phyloP scores from a whole-genome alignment of 2,329 filamentous ascomycete genomes.

The Diaporthe sp. region DNA sequence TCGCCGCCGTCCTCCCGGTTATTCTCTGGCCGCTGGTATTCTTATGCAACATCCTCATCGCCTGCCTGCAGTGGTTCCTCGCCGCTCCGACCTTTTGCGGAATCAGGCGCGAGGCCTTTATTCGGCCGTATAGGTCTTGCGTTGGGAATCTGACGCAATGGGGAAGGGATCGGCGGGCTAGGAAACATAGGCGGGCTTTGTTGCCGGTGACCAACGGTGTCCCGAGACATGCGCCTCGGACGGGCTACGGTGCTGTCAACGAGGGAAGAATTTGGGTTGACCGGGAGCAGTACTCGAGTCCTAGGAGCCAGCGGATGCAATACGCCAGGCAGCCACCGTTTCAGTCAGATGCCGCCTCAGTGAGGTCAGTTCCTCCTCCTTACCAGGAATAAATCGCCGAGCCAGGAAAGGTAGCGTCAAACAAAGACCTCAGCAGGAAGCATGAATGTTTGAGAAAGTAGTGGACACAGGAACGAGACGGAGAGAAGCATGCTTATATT shows the following conservation, averaged over 20 bases:
- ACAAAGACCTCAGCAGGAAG: too few species aligned
- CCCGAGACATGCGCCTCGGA: too few species aligned
- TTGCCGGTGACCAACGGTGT: neutral
- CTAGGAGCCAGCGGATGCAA: neutral
- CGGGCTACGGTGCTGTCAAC: neutral
- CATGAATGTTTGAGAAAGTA: neutral
- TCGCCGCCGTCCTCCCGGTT: neutral
- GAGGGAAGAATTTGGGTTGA: neutral
- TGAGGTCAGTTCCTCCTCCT: neutral
- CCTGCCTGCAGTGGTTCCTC: neutral
- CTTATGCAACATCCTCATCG: neutral
- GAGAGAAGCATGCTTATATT: neutral
- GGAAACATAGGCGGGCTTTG: neutral
- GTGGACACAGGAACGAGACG: neutral
- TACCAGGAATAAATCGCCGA: neutral
- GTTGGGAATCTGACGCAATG: neutral
- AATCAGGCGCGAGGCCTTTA: neutral
- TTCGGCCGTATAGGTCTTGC: neutral
- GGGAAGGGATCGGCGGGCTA: accelerated
- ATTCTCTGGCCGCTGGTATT: neutral
- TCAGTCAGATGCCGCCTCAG: neutral
- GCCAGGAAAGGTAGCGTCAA: too few species aligned
- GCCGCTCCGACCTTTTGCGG: constrained; percentile 4
- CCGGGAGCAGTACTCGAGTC: neutral
- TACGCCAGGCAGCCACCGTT: neutral